Base-by-base conservation (phyloP, 2,329 filamentous ascomycete genomes). In the Nothophaeocryptopus gaeumannii region DNA sequence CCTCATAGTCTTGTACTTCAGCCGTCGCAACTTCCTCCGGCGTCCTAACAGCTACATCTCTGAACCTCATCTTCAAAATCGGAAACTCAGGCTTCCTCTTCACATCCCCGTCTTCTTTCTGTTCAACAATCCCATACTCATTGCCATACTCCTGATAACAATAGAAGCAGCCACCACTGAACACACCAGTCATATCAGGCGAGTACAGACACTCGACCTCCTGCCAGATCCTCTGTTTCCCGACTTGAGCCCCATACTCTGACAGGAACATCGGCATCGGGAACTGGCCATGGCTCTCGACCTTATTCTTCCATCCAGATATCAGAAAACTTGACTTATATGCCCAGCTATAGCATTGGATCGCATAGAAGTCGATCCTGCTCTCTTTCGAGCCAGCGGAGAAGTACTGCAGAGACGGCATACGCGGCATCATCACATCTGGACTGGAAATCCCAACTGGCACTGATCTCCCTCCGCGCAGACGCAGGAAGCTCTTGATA, bases 171-270 rank as follows among this genome's bases (percentile, higher is more conserved):
- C 59, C 59, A 9, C 59, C 59, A 49, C 54, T 60, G 10, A 53
- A 51, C 37, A 50, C 43, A 1, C 53, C 51, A 1, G 58, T 58
- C 56, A 62, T 61, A 8, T 62, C 53, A 2, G 47, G 39, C 15
- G 56, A 55, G 15, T 55, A 59, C 34, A 62, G 33, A 47, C 56
- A 60, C 2, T 36, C 26, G 5, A 62, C 52, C 42, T 62, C 59
- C 12, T 54, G 47, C 53, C 58, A 57, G 2, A 20, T 20, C 30
- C 59, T 50, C 13, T 39, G 12, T 9, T 46, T 38, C 3, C 44
- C 43, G 11, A 47, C 34, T 36, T 53, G 47, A 16, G 42, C 32
- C 2, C 59, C 59, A 34, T 50, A 62, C 32, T 51, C 56, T 2
- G 38, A 35, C 33, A 56, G 39, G 8, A 59, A 52, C 46, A 58